A percentile compares a stretch with the other conserved stretches of the same genome.
These are phyloP conservation scores for Vitis hybrid DNA, from an alignment of 177 flowering plant species.

Conservation along the genomic window DNA sequence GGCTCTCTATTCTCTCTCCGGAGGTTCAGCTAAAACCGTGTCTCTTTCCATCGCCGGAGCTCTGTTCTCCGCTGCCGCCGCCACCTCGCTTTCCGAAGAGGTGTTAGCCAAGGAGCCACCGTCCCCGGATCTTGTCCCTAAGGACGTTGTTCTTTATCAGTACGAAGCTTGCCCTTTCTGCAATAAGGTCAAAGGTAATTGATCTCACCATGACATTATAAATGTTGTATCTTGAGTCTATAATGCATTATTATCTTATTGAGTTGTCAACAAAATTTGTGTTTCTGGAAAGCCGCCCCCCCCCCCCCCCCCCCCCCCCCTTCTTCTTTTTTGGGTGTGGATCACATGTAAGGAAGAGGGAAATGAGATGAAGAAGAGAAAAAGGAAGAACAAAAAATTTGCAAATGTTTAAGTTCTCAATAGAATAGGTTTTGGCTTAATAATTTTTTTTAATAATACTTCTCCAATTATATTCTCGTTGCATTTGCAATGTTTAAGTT, in stretches of 20 bases:
- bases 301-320: too few relatives aligned
- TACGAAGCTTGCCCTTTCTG: conserved; percentile 99
- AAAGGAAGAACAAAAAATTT: too few relatives aligned
- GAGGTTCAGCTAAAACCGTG: conserved; percentile 9
- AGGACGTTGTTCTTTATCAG: conserved; percentile 90
- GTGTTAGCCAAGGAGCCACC: conserved; percentile 65
- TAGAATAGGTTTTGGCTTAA: too few relatives aligned
- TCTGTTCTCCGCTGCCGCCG: conserved; percentile 48
- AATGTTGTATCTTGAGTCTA: neutral
- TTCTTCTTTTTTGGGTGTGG: too few relatives aligned
- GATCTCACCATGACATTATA: neutral
- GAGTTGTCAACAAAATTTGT: too few relatives aligned
- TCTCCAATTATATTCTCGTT: too few relatives aligned
- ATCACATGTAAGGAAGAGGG: too few relatives aligned
- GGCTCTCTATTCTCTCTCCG: neutral
- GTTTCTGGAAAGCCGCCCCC: too few relatives aligned
- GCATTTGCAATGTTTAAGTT: too few relatives aligned
- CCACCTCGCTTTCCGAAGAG: conserved; percentile 41
- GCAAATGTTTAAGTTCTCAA: too few relatives aligned
- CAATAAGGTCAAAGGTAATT: conserved; percentile 88
- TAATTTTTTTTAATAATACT: too few relatives aligned
- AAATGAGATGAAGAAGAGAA: too few relatives aligned
- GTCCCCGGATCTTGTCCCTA: conserved; percentile 34
- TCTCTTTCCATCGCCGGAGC: conserved; percentile 48
- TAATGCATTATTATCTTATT: neutral